These are phyloP conservation scores for Colletotrichum sp. DNA, from an alignment of 2,329 filamentous ascomycete species.

Conservation along the genomic window DNA sequence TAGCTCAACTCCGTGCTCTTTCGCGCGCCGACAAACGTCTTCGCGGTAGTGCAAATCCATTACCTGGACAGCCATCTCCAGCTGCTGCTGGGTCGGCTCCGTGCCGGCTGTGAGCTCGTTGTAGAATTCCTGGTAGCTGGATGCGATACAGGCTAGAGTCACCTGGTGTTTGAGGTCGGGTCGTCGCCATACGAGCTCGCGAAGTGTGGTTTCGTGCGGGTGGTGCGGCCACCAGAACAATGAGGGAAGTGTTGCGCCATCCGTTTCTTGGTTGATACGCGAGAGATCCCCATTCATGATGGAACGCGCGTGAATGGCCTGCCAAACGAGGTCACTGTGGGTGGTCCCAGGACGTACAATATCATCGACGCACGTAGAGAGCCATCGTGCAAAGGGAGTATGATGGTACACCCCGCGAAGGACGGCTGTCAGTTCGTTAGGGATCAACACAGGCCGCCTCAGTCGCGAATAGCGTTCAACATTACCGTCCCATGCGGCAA, in stretches of 20 bases:
- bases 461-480: constrained; percentile 44
- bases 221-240: constrained; percentile 1
- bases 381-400: constrained; percentile 34
- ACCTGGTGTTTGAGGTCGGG: neutral
- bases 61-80: neutral
- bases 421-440: constrained; percentile 30
- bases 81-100: neutral
- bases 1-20: neutral
- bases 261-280: neutral
- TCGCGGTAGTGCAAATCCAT: neutral
- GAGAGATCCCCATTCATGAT: constrained; percentile 37
- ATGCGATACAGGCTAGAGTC: neutral
- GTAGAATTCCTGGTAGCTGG: neutral
- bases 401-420: constrained; percentile 42
- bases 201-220: neutral
- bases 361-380: neutral
- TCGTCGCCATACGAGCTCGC: neutral
- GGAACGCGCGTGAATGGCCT: constrained; percentile 30
- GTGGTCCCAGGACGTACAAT: fast-evolving
- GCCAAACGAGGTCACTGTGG: neutral
- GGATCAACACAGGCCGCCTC: constrained; percentile 28
- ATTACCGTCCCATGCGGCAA: constrained; percentile 42
- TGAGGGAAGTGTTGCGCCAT: neutral
- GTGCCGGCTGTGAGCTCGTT: neutral
- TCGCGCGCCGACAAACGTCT: neutral